Evolutionary conservation across 805 yeast species (phyloP), one percentile per base, ranked within the genome.

Genomic region (Komagataella pseudopastoris): DNA sequence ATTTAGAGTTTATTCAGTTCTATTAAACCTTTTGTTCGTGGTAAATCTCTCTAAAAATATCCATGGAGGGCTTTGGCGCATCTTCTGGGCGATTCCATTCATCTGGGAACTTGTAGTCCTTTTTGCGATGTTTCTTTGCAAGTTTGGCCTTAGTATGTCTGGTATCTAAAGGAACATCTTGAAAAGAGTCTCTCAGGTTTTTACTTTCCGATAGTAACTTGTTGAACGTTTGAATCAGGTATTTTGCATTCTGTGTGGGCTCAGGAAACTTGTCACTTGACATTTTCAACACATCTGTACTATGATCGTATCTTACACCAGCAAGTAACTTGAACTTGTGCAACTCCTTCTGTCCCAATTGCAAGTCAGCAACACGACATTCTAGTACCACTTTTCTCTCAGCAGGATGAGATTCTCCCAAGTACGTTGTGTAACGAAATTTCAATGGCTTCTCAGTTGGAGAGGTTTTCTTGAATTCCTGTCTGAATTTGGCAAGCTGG

Each of bases 161-260:
- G 23, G 73, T 79, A 64, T 90, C 96, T 49, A 91, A 66, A 36
- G 97, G 96, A 36, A 91, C 70, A 60, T 87, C 95, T 46, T 74
- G 72, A 58, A 87, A 86, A 53, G 76, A 76, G 52, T 84, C 85
- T n/a, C 67, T 59, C 47, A 75, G 61, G 50, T 79, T 84, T 60
- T 80, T 85, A 6, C 96, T 71, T 59, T 81, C 90, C 23, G 63
- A 63, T 24, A 90, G 60, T 49, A 93, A 70, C 52, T 73, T 74
- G 57, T 77, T 76, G 56, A 89, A 71, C 23, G 80, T 72, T 51
- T 80, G 85, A 17, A 83, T 81, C 56, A 88, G 68, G 63, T 74
- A 81, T 56, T 85, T 77, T 49, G 91, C 85, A 67, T 93, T 93
- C 67, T 91, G 97, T 1, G 95, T 78, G 46, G 96, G 83, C 59